Evolutionary conservation across 2,329 filamentous ascomycete genomes (phyloP).

Genomic region (Fusarium fujikuroi): DNA sequence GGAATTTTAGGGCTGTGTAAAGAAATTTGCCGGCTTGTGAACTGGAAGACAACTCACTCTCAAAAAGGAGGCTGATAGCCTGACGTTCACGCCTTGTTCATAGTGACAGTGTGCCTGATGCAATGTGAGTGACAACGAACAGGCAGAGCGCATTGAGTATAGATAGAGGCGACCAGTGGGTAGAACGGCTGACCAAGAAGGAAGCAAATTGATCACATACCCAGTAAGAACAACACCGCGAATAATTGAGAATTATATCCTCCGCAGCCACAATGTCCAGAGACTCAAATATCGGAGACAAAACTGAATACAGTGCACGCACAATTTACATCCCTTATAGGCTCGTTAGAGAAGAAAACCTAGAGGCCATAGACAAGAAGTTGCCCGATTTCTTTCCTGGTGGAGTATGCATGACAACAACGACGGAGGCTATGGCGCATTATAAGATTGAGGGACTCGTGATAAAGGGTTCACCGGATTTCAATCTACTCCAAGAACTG

Average conservation of each 20-base stretch:
- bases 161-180: too few species aligned
- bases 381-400: not conserved
- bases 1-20: accelerated
- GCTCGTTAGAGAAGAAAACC: not conserved
- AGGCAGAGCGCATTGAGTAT: not conserved
- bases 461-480: not conserved
- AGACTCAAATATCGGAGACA: not conserved
- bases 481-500: not conserved
- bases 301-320: not conserved
- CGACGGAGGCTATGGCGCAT: not conserved
- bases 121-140: accelerated
- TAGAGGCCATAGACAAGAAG: not conserved
- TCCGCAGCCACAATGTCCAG: accelerated
- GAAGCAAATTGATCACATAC: not conserved
- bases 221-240: accelerated
- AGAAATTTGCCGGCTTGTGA: too few species aligned
- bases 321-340: not conserved
- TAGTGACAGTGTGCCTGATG: not conserved
- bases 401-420: not conserved
- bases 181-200: too few species aligned
- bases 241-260: not conserved
- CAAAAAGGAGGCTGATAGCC: not conserved
- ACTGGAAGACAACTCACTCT: not conserved
- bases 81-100: too few species aligned
- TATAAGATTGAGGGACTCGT: not conserved